These are phyloP conservation scores for Colletotrichum siamense DNA, from an alignment of 2,329 filamentous ascomycete genomes.

Conservation along the genomic window DNA sequence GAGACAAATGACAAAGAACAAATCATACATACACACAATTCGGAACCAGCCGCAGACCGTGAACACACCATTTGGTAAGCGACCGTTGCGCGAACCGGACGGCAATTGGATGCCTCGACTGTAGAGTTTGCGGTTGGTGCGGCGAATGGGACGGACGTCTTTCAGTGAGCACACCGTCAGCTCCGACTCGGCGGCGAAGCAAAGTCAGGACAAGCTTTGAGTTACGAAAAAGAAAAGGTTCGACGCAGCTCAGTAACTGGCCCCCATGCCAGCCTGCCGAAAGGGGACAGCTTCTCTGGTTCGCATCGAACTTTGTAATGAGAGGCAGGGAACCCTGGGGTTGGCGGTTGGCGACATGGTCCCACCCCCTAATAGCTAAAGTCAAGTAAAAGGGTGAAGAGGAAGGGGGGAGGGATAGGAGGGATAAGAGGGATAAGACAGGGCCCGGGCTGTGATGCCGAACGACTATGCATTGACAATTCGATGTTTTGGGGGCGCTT, in stretches of 20 bases:
- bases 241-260: background rate
- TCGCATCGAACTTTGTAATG: background rate
- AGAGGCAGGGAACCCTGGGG: background rate
- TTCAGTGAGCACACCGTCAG: background rate
- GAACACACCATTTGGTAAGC: background rate
- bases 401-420: background rate
- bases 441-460: background rate
- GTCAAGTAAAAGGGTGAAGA: constrained; percentile 1
- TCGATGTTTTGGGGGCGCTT: background rate
- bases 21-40: background rate
- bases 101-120: background rate
- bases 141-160: background rate
- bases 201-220: background rate
- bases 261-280: background rate
- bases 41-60: background rate
- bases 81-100: background rate
- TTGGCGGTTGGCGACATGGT: background rate
- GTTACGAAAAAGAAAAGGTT: background rate
- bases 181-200: background rate
- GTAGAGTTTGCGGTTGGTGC: background rate
- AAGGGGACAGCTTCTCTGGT: background rate
- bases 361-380: constrained; percentile 1
- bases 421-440: background rate
- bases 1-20: background rate
- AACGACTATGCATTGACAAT: constrained; percentile 1